Evolutionary conservation across 2,329 filamentous ascomycete genomes (phyloP).

Genomic region (Hortaea werneckii): DNA sequence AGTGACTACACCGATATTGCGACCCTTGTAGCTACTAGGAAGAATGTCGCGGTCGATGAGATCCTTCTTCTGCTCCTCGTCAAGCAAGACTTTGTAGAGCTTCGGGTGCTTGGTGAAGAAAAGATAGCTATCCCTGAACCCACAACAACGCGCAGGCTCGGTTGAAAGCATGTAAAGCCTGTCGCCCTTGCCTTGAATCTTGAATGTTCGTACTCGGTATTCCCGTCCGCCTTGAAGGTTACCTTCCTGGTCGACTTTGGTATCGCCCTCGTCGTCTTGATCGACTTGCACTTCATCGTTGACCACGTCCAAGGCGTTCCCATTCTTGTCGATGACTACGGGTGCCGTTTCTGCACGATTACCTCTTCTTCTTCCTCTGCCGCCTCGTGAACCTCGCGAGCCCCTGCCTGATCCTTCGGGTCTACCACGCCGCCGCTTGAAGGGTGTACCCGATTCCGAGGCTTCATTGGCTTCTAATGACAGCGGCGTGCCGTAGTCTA

Average conservation of each 20-base stretch:
- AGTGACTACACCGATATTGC: slow-evolving; percentile 92
- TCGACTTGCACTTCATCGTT: slow-evolving; percentile 87
- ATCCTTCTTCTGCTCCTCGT: slow-evolving; percentile 93
- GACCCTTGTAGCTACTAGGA: slow-evolving; percentile 95
- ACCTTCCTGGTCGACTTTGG: slow-evolving; percentile 85
- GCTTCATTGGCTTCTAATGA: slow-evolving; percentile 31
- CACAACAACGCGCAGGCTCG: slow-evolving; percentile 89
- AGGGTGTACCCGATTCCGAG: slow-evolving; percentile 39
- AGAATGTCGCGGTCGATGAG: slow-evolving; percentile 93
- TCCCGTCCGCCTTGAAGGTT: slow-evolving; percentile 74
- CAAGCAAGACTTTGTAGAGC: slow-evolving; percentile 95
- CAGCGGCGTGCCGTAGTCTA: slow-evolving; percentile 61
- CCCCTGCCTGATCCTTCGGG: slow-evolving; percentile 27
- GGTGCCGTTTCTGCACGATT: slow-evolving; percentile 61
- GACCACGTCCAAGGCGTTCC: slow-evolving; percentile 79
- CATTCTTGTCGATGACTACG: slow-evolving; percentile 86
- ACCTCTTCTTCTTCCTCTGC: slow-evolving; percentile 65
- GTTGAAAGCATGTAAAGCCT: slow-evolving; percentile 97
- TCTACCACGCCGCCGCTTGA: slow-evolving; percentile 40
- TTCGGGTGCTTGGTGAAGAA: slow-evolving; percentile 98
- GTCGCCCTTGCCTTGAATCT: slow-evolving; percentile 70
- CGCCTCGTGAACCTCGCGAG: slow-evolving; percentile 37
- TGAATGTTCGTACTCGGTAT: slow-evolving; percentile 93
- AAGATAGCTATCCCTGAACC: slow-evolving; percentile 94
- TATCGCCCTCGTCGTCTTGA: slow-evolving; percentile 77